These are phyloP conservation scores for Alternaria sp. DNA, from an alignment of 2,329 filamentous ascomycete species.

Conservation along the genomic window DNA sequence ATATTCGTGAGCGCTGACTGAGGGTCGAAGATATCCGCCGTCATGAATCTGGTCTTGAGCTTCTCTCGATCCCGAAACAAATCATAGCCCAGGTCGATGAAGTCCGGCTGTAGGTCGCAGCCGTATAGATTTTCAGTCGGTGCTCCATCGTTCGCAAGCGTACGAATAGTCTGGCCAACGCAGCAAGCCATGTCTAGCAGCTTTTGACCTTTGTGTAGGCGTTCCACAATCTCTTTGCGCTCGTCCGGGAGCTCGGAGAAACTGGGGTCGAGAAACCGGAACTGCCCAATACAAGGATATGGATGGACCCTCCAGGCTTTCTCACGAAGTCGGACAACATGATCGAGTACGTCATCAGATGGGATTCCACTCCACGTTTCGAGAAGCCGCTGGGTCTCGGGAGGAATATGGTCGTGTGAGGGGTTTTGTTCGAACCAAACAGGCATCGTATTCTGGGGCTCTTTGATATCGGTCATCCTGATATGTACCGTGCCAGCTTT, in stretches of 20 bases:
- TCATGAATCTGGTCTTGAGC: slow-evolving; percentile 57
- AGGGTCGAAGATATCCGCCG: slow-evolving; percentile 56
- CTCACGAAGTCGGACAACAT: slow-evolving; percentile 37
- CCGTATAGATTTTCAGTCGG: slow-evolving; percentile 49
- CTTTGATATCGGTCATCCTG: slow-evolving; percentile 8
- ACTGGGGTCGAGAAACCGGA: slow-evolving; percentile 39
- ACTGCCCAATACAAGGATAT: slow-evolving; percentile 44
- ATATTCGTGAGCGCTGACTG: slow-evolving; percentile 35
- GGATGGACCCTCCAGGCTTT: slow-evolving; percentile 35
- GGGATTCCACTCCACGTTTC: slow-evolving; percentile 48
- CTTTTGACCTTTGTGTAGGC: slow-evolving; percentile 34
- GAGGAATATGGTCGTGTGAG: slow-evolving; percentile 27
- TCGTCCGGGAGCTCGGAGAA: slow-evolving; percentile 22
- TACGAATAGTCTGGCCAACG: slow-evolving; percentile 53
- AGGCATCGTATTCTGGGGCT: neutral
- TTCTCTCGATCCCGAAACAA: slow-evolving; percentile 43
- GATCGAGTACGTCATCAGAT: slow-evolving; percentile 36
- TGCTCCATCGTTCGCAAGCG: slow-evolving; percentile 49
- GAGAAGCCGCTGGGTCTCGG: slow-evolving; percentile 39
- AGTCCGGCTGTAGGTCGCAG: slow-evolving; percentile 48
- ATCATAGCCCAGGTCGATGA: slow-evolving; percentile 61
- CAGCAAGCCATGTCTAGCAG: slow-evolving; percentile 54
- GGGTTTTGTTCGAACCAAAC: slow-evolving; percentile 38
- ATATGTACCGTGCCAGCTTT: neutral
- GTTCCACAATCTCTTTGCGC: slow-evolving; percentile 35